Evolutionary conservation across 1,284 basidiomycete species (phyloP), one percentile per base, ranked within the genome.

Genomic region (Ganoderma resinaceum): DNA sequence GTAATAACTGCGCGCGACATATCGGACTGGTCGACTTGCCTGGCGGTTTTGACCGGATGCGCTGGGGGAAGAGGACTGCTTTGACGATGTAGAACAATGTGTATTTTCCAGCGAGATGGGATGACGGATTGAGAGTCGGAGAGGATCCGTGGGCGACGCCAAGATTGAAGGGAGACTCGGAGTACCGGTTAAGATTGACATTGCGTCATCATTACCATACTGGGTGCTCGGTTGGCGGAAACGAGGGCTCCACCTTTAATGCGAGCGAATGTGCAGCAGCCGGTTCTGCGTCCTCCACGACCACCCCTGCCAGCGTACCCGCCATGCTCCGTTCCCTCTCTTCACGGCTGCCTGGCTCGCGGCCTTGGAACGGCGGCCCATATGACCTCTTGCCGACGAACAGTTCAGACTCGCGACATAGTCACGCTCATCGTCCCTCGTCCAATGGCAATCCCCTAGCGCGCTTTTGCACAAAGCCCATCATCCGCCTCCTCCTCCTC

Each of bases 291-390:
- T 35, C 43, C 33, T 20, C 57, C 55, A 69, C 62, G 58, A 63
- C 65, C 49, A 31, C 40, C 55, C 20, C 29, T 26, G 31, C 62
- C 63, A 49, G 52, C 55, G 55, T 37, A 53, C 64, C 38, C 57
- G 43, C 53, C 62, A 72, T 72, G 70, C 64, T 72, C 37, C 70
- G 68, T 33, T 72, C 70, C 26, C 59, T 72, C 23, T 67, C 70
- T 6, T 64, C 59, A 18, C 58, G 59, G 23, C 38, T 71, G 43
- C 55, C 67, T 29, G 46, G 37, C 53, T 18, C 66, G 42, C 53
- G 33, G 29, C 29, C 52, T 31, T 29, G 52, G 52, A 18, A 12
- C 55, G 61, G 62, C 33, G 42, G 40, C n/a, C 42, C 58, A 12
- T 46, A 61, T 29, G 67, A 59, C 40, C 55, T 66, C 43, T 61